Conservation (phyloP, 1,284 basidiomycete genomes). For the Apiotrichum domesticum region DNA sequence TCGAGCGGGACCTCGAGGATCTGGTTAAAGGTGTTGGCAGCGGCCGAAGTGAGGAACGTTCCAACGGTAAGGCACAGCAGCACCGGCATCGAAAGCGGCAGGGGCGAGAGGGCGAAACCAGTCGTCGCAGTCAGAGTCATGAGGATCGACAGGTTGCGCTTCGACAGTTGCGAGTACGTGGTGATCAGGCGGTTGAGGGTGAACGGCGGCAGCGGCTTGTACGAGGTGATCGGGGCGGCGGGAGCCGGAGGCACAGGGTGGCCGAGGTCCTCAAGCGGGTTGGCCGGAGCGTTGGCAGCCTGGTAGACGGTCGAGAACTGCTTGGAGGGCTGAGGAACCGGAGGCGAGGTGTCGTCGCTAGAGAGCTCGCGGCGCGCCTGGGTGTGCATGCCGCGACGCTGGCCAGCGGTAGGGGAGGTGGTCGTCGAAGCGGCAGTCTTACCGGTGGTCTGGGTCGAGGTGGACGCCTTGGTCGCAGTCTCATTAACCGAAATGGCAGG, state of each 20-base stretch:
- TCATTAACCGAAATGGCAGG: neutral
- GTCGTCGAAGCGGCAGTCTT: neutral
- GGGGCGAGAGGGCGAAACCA: constrained; percentile 84
- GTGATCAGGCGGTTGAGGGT: constrained; percentile 57
- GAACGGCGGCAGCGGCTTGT: constrained; percentile 47
- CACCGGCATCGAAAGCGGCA: constrained; percentile 72
- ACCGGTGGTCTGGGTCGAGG: too few relatives aligned
- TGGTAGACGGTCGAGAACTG: constrained; percentile 31
- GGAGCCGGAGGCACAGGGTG: constrained; percentile 32
- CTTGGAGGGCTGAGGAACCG: constrained; percentile 25
- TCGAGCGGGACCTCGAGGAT: constrained; percentile 92
- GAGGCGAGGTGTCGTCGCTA: constrained; percentile 13
- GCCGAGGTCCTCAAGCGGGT: constrained; percentile 27
- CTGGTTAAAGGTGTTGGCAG: constrained; percentile 93
- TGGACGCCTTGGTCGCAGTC: neutral
- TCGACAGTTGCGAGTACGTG: constrained; percentile 77
- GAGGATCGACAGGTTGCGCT: constrained; percentile 79
- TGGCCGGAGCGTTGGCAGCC: constrained; percentile 26
- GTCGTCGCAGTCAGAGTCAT: constrained; percentile 88
- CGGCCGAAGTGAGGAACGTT: constrained; percentile 83
- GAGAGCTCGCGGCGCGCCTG: constrained; percentile 9
- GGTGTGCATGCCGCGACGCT: constrained; percentile 21
- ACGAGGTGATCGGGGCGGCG: constrained; percentile 35
- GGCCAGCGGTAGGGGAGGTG: constrained; percentile 16
- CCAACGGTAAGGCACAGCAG: constrained; percentile 83